Evolutionary conservation across 2,329 filamentous ascomycete species (phyloP), one percentile per base, ranked within the genome.

Genomic region (Claviceps arundinis): DNA sequence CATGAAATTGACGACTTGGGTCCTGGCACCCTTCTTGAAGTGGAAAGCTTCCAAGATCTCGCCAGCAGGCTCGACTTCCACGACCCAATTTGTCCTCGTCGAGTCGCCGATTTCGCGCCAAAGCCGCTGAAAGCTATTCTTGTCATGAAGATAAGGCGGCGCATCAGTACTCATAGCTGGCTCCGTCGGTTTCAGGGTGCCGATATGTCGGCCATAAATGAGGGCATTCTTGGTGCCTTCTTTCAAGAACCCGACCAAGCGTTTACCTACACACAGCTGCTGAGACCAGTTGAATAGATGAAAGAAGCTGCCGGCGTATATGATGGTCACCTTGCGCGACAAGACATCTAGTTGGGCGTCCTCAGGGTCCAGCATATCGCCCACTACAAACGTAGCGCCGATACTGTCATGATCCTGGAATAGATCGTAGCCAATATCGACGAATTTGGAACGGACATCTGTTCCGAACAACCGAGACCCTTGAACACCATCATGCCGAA

Each of bases 371-470:
- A 78, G 61, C 54, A 80, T 63, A 54, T 81, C 73, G 19, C 74
- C 77, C 3, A 69, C 59, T 34, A 81, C 63, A 55, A 81, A 79
- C 1, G 66, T 68, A 2, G 70, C 69, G 19, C 66, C 66, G 5
- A 80, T 64, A 37, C 52, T 68, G n/a, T 66, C 60, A 26, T 72
- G 70, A 55, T 85, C 83, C 46, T 73, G 71, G 65, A 85, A 87
- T 19, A 87, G 69, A 51, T 83, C 78, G 61, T 82, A 81, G 30
- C 79, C 79, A n/a, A 78, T 62, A 11, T 78, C 70, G 50, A 81
- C 69, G 56, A 81, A 77, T n/a, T 65, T 66, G 19, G 68, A 57
- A 44, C 73, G 68, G 3, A 77, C 55, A 55, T 80, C 77, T 3
- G 69, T 66, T 17, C 74, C 77, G 53, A 72, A 73, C n/a, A 81